A percentile compares a stretch with the other conserved stretches of the same genome.
These are phyloP conservation scores for Diplodia mutila DNA, from an alignment of 2,329 filamentous ascomycete genomes.

Conservation along the genomic window DNA sequence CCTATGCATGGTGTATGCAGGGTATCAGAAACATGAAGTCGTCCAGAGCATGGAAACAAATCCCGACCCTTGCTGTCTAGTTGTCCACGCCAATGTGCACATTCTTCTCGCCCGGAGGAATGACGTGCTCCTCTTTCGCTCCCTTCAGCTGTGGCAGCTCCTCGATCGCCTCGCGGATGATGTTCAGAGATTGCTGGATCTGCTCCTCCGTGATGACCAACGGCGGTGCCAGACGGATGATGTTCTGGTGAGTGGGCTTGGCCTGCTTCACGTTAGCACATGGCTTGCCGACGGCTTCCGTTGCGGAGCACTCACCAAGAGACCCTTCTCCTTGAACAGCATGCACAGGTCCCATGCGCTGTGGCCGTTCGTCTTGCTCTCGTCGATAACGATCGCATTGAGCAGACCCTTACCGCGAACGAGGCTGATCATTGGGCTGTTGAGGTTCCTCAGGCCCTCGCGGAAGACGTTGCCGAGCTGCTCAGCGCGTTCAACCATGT, in stretches of 20 bases:
- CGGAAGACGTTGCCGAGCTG: constrained; percentile 82
- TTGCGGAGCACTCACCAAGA: constrained; percentile 69
- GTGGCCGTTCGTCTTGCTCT: constrained; percentile 80
- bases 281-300: not conserved
- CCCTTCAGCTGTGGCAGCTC: constrained; percentile 75
- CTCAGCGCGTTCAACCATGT: constrained; percentile 82
- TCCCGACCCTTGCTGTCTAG: constrained; percentile 35
- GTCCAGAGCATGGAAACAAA: constrained; percentile 2
- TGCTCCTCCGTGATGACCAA: constrained; percentile 91
- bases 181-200: constrained; percentile 74
- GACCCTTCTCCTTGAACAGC: constrained; percentile 90
- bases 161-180: constrained; percentile 79
- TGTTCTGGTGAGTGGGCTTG: constrained; percentile 98
- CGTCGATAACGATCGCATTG: constrained; percentile 96
- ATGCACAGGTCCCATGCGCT: constrained; percentile 96
- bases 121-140: constrained; percentile 57
- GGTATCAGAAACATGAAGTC: constrained; percentile 25
- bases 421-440: constrained; percentile 77
- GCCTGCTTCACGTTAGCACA: constrained; percentile 60
- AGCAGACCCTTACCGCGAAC: constrained; percentile 92
- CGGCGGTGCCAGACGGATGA: constrained; percentile 96
- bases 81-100: constrained; percentile 64
- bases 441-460: constrained; percentile 72
- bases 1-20: constrained; percentile 21
- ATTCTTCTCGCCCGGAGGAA: constrained; percentile 64